Base-by-base conservation (phyloP, 2,329 filamentous ascomycete species). In the Penicillium corylophilum region DNA sequence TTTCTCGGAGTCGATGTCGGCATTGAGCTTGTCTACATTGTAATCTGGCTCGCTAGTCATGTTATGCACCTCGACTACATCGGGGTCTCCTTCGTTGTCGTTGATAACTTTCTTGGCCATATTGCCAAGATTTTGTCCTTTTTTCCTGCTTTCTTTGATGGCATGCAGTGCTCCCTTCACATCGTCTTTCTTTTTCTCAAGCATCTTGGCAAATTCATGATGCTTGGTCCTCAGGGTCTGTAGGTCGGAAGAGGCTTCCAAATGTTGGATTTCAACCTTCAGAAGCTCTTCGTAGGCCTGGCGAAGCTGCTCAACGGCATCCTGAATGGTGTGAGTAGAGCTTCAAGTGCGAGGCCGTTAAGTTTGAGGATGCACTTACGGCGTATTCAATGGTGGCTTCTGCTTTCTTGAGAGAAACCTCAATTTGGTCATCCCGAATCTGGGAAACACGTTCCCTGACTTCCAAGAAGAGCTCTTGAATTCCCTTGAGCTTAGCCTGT, bases 241-340 rank as follows among this genome's bases (percentile, higher is more conserved):
- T 2, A 88, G 71, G 63, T 99, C 94, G 0, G 91, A 96, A n/a
- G 78, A 71, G 1, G 90, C 92, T 75, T 99, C 94, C 26, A 95
- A 81, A 0, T 82, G 74, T 54, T 84, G 79, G 40, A 96, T 79
- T 59, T 89, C 82, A 2, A 82, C 84, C 62, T 92, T 85, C 15
- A 92, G 71, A 10, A 90, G 73, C 13, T 81, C 80, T 41, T 86
- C 79, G 46, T 88, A 83, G 5, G 83, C 78, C 44, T 77, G 71
- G 13, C 83, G 82, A 40, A 95, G 80, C 18, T 72, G 66, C n/a
- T 80, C 78, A 7, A 95, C 80, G 4, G 82, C 76, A 57, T 82
- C 79, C 68, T 85, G 42, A 3, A 45, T 4, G 15, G 5, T 4
- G 38, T 64, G 12, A 64, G 56, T 26, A 43, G 26, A 16, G 9